Percentiles rank a stretch among this genome's conserved stretches.
These are phyloP conservation scores for Aspergillus vadensis DNA, from an alignment of 2,329 filamentous ascomycete species.

Conservation along the genomic window DNA sequence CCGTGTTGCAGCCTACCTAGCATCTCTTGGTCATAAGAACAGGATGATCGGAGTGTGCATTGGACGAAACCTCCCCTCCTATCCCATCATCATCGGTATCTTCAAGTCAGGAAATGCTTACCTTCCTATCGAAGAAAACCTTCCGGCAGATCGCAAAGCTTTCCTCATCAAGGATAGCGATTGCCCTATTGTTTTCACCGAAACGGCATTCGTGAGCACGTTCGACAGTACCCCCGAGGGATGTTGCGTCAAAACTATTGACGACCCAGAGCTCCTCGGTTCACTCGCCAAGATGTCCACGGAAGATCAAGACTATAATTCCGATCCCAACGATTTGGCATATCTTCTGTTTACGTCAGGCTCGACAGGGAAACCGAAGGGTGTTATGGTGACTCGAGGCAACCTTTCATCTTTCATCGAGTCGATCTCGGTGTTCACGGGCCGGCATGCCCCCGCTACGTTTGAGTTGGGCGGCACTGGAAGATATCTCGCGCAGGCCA, in stretches of 20 bases:
- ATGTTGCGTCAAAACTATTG: constrained; percentile 27
- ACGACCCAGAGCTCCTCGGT: constrained; percentile 22
- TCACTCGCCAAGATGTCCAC: constrained; percentile 20
- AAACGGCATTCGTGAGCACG: constrained; percentile 18
- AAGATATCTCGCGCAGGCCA: constrained; percentile 37
- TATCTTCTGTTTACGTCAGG: constrained; percentile 86
- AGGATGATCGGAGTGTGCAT: constrained; percentile 33
- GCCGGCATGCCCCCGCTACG: constrained; percentile 27
- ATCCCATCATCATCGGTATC: constrained; percentile 34
- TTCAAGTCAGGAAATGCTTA: constrained; percentile 39
- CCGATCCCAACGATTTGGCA: constrained; percentile 22
- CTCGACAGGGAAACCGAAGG: constrained; percentile 94
- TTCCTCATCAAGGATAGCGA: constrained; percentile 33
- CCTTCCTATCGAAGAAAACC: constrained; percentile 37
- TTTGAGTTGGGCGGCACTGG: constrained; percentile 28
- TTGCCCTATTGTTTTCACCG: constrained; percentile 34
- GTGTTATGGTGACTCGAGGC: constrained; percentile 83
- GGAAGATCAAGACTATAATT: constrained; percentile 18
- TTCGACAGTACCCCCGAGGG: constrained; percentile 21
- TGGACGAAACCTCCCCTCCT: constrained; percentile 30
- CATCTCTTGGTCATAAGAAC: constrained; percentile 23
- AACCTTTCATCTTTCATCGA: constrained; percentile 34
- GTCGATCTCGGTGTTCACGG: constrained; percentile 30
- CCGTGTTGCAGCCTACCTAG: constrained; percentile 29
- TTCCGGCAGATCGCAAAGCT: constrained; percentile 33